Conservation (phyloP, 164 flowering plant genomes). For the Nymphaea colorata region DNA sequence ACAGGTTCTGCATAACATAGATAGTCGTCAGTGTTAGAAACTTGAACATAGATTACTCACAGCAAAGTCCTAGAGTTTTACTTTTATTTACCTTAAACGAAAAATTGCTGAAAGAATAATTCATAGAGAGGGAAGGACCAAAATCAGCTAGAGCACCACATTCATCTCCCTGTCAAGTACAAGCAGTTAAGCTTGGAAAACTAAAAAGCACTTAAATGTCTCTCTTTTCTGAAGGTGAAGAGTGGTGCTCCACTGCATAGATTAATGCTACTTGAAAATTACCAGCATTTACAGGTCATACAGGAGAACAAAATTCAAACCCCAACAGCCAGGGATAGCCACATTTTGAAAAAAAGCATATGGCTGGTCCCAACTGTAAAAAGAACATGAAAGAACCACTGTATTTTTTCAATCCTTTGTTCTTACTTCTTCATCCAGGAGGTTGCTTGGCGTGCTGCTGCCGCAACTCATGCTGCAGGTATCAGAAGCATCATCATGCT, state of each 20-base stretch:
- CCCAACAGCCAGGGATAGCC: not conserved
- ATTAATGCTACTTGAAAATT: too few relatives aligned
- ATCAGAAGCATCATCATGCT: conserved; percentile 70
- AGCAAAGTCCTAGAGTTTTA: not conserved
- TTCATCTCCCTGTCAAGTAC: conserved; percentile 66
- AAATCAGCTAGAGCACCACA: conserved; percentile 78
- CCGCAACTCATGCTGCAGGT: conserved; percentile 36
- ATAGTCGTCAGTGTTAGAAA: conserved; percentile 6
- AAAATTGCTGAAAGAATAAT: conserved; percentile 92
- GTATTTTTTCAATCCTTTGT: not conserved
- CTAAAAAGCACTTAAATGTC: not conserved
- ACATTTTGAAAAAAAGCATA: not conserved
- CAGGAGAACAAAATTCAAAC: not conserved
- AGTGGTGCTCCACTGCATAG: too few relatives aligned
- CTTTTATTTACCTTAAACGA: conserved; percentile 75
- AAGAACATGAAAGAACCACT: too few relatives aligned
- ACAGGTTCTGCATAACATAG: conserved; percentile 57
- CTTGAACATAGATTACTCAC: not conserved
- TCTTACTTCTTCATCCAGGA: conserved; percentile 70
- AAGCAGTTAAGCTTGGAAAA: not conserved
- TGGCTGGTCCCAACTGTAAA: too few relatives aligned
- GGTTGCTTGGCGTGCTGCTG: conserved; percentile 65
- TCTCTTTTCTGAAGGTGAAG: not conserved
- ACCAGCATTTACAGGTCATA: too few relatives aligned
- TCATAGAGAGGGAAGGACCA: conserved; percentile 40